Evolutionary conservation across 1,139 yeast species (phyloP), one percentile per base, ranked within the genome.

Genomic region (Diutina siamensis): DNA sequence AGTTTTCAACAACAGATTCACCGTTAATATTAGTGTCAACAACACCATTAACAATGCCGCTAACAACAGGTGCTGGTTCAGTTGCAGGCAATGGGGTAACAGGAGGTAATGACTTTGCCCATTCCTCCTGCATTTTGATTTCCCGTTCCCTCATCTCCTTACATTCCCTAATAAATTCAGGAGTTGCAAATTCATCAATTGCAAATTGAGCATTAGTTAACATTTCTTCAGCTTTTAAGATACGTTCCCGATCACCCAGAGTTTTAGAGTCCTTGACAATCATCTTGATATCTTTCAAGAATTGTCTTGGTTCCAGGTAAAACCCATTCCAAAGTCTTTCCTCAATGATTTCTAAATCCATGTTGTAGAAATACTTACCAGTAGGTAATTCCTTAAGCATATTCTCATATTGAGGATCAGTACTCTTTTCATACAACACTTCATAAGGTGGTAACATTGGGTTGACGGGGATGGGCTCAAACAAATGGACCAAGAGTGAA

Each of bases 281-380:
- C 77, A 84, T 73, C 57, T 80, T 86, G 45, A 94, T 74, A 58
- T 94, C 98, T 53, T 74, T 78, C 54, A 89, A 64, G 58, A 85
- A 89, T 59, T 92, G 97, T 53, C 78, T 82, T 13, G 98, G 97
- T 55, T 89, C 97, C 32, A 89, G 82, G 58, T 94, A 92, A 60
- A 67, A 92, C 0, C 98, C 98, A 62, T 92, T 92, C 98, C 98
- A 92, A 47, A 94, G 66, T 48, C 98, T 72, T 57, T 92, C 98
- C 57, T 92, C 99, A 44, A 94, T 78, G 17, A 88, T 81, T 58
- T 92, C 98, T 49, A 94, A 68, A 57, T 92, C 98, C 86, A 92
- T 94, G 55, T 92, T 92, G 64, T 72, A 74, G 58, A 71, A 92
- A 52, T 71, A 72, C 48, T 74, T 77, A 2, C 94, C 95, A 0